Base-by-base conservation (phyloP, 1,284 basidiomycete genomes). In the Boletus semigastroideus region DNA sequence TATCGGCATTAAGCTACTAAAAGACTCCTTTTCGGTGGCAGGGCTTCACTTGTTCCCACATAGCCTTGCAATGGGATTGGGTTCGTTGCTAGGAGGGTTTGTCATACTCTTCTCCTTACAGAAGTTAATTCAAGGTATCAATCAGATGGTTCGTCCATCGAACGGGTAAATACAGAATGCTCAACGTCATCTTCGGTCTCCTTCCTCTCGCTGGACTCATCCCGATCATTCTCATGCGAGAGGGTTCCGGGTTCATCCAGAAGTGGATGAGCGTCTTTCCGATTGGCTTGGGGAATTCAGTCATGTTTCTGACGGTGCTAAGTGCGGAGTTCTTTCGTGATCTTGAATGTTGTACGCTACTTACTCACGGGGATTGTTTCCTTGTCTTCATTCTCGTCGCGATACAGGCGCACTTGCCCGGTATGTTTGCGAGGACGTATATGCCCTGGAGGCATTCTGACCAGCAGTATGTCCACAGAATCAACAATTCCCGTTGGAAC, bases 221-320 rank as follows among this genome's bases (percentile, higher is more conserved):
- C 20, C 44, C 41, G 13, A 44, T 60, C 41, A 41, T 50, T 25
- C 13, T 55, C n/a, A 37, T 47, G 33, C 52, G 25, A 7, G 59
- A 41, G n/a, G 42, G 47, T 34, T 55, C 51, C 11, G 39, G 39
- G 2, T 44, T 51, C n/a, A 12, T 59, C n/a, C 42, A 27, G 17
- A 56, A 52, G 36, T 59, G 57, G 57, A 28, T 62, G 2, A 59
- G 57, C 13, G 43, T 59, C 31, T 45, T 59, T 39, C 57, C 58
- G 10, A 42, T 57, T 4, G 53, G 57, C 9, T 52, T 53, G 17
- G 58, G 59, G 25, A 58, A 48, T 10, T 38, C 45, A 19, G 37
- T 62, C 19, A 47, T 59, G n/a, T 57, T 57, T 42, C 34, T 46
- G 39, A 60, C 48, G 3, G 46, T 48, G 12, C 17, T 57, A 10